Base-by-base conservation (phyloP, 768 basidiomycete genomes). In the Collybia nuda region DNA sequence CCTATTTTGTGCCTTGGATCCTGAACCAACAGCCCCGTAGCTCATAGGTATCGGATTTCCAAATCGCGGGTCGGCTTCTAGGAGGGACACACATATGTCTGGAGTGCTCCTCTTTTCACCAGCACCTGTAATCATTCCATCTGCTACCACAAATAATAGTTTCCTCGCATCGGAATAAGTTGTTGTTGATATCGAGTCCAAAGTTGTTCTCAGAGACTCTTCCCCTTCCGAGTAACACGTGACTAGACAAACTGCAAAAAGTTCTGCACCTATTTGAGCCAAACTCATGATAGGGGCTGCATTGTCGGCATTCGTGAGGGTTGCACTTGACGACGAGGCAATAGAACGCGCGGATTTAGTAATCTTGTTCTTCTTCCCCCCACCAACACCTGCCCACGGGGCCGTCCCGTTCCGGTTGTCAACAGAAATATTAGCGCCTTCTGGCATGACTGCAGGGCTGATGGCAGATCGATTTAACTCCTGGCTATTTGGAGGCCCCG, bases 211-310 rank as follows among this genome's bases (percentile, higher is more conserved):
- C 60, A 99, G 74, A 1, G 91, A 93, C 32, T 94, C 93, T 68
- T 93, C 90, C 43, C 94, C 95, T 70, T 99, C 97, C 1, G 93
- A 96, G 66, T 99, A 99, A 64, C 97, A 98, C 1, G 97, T 98
- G 5, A 99, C 92, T 51, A 99, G 76, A 67, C 94, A 97, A 35
- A 98, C 86, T 1, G 92, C 87, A 65, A 98, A 99, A 26, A 98
- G 78, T 64, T 99, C 97, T 1, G 92, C 82, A 11, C 97, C 97
- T 56, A 98, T 98, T 58, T 93, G 87, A 0, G 92, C 80, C 52
- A 96, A 75, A 51, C 84, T 88, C 80, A 98, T 87, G 46, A 88
- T 67, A 5, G 90, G 87, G 39, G 79, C 65, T 5, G 80, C 70
- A 36, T 67, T 57, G 2, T 78, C 77, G 11, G 76, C 67, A 41